Evolutionary conservation across 768 basidiomycete genomes (phyloP).

Genomic region (Lactifluus echinatus): DNA sequence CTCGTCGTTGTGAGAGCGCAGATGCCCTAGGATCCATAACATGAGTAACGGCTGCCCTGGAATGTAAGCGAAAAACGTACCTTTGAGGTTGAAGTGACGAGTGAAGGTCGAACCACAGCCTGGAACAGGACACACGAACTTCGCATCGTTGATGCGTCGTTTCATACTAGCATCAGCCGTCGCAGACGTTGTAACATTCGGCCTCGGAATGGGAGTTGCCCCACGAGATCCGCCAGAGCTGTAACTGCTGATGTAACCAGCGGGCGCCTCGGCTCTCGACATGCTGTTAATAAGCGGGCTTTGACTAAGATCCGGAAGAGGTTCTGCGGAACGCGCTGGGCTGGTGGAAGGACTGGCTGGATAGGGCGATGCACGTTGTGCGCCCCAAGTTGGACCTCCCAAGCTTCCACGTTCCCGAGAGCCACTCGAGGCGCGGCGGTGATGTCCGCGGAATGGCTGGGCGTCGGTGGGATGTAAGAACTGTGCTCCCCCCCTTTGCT

Average conservation of each 20-base stretch:
- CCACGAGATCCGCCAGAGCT: slow-evolving; percentile 17
- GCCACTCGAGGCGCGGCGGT: slow-evolving; percentile 35
- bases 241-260: not conserved
- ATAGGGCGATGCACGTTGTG: slow-evolving; percentile 19
- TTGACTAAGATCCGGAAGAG: slow-evolving; percentile 36
- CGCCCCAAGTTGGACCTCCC: slow-evolving; percentile 10
- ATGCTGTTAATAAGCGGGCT: not conserved
- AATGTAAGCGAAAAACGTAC: slow-evolving; percentile 31
- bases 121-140: slow-evolving; percentile 84
- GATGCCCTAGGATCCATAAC: slow-evolving; percentile 49
- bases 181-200: slow-evolving; percentile 84
- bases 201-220: slow-evolving; percentile 42
- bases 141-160: slow-evolving; percentile 81
- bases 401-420: slow-evolving; percentile 28
- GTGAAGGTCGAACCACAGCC: slow-evolving; percentile 98
- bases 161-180: slow-evolving; percentile 82
- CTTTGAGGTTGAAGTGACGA: slow-evolving; percentile 88
- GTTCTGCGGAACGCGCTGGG: slow-evolving; percentile 24
- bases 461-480: slow-evolving; percentile 36
- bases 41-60: not conserved
- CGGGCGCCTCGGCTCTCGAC: not conserved
- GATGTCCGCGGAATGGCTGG: slow-evolving; percentile 33
- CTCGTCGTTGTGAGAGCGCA: slow-evolving; percentile 91
- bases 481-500: slow-evolving; percentile 23
- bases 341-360: slow-evolving; percentile 14